Percentiles rank a stretch among this genome's conserved stretches.
Evolutionary conservation across 768 basidiomycete genomes (phyloP).

Genomic region (Boletales sp.): DNA sequence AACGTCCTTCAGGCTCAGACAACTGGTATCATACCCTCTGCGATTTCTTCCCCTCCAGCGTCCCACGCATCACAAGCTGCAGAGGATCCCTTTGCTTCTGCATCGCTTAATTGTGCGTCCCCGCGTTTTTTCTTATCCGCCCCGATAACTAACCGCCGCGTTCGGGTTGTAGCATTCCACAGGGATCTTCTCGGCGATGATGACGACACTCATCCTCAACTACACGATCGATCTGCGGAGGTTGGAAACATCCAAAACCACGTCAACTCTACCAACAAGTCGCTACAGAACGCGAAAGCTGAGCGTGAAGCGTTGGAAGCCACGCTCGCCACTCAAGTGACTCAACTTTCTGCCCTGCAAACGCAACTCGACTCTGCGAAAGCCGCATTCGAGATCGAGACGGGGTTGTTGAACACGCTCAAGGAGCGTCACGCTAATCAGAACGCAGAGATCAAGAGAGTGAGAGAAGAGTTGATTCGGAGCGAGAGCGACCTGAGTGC

Average conservation of each 20-base stretch:
- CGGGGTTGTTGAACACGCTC: slow-evolving; percentile 59
- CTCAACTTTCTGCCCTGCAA: slow-evolving; percentile 76
- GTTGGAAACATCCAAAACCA: slow-evolving; percentile 88
- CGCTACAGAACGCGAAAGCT: slow-evolving; percentile 59
- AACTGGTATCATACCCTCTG: slow-evolving; percentile 31
- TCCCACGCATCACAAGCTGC: slow-evolving; percentile 15
- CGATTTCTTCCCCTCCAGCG: slow-evolving; percentile 28
- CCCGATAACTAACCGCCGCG: slow-evolving; percentile 7
- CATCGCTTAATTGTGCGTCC: slow-evolving; percentile 22
- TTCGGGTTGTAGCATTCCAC: slow-evolving; percentile 15
- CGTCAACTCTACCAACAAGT: slow-evolving; percentile 71
- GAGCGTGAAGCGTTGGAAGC: slow-evolving; percentile 68
- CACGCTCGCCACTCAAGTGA: slow-evolving; percentile 61
- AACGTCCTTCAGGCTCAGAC: slow-evolving; percentile 33
- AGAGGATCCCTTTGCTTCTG: slow-evolving; percentile 51
- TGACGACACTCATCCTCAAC: slow-evolving; percentile 47
- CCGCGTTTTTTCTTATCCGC: not conserved
- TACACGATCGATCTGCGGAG: slow-evolving; percentile 76
- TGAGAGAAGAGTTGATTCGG: slow-evolving; percentile 75
- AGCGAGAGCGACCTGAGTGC: slow-evolving; percentile 93
- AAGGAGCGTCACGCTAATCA: slow-evolving; percentile 69
- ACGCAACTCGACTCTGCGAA: slow-evolving; percentile 81
- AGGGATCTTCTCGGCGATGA: slow-evolving; percentile 75
- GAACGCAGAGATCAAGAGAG: slow-evolving; percentile 64
- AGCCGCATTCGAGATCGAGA: slow-evolving; percentile 84